Conservation (phyloP, 2,329 filamentous ascomycete genomes). For the Colletotrichum caudatum region DNA sequence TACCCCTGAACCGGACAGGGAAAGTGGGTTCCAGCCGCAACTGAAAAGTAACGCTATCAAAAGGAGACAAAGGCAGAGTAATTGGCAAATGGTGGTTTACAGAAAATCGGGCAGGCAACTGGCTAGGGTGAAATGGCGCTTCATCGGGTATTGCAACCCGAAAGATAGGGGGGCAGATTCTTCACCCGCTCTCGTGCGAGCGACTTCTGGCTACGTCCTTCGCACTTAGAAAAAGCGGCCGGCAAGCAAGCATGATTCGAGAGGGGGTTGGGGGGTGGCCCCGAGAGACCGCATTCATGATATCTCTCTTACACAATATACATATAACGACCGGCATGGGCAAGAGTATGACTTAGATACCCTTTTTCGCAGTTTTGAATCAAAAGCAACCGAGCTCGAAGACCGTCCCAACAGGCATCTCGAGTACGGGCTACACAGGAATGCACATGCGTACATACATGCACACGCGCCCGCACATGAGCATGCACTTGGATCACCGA, state of each 20-base stretch:
- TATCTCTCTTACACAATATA: background rate
- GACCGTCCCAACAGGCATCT: background rate
- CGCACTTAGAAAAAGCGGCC: background rate
- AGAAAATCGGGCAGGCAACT: background rate
- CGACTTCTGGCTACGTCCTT: background rate
- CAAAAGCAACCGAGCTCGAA: background rate
- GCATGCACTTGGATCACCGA: background rate
- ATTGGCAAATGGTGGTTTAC: background rate
- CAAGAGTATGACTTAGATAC: slow-evolving; percentile 23
- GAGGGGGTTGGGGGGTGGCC: background rate
- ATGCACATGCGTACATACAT: background rate
- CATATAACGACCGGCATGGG: slow-evolving; percentile 7
- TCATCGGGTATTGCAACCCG: background rate
- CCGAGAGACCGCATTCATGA: background rate
- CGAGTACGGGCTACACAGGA: background rate
- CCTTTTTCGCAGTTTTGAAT: background rate
- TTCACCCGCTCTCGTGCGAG: background rate
- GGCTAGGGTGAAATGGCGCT: background rate
- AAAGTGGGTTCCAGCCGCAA: background rate
- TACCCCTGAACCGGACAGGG: slow-evolving; percentile 33
- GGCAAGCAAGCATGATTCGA: background rate
- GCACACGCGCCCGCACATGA: background rate
- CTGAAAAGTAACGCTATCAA: background rate
- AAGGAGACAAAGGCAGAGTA: background rate
- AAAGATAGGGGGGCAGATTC: background rate